A percentile compares a stretch with the other conserved stretches of the same genome.
phyloP scores from a whole-genome alignment of 2,329 filamentous ascomycete genomes.

The Seiridium cupressi region DNA sequence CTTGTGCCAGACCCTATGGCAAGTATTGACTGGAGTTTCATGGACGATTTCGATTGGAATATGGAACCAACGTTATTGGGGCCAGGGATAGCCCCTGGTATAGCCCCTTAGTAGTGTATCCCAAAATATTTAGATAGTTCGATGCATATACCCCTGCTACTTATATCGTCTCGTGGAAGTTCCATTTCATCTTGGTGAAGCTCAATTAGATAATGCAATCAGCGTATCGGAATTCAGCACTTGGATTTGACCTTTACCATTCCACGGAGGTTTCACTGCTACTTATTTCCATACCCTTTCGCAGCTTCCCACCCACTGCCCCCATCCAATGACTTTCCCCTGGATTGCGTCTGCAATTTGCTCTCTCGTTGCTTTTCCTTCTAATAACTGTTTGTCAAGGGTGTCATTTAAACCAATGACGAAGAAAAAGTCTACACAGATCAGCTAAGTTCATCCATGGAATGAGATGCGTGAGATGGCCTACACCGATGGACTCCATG shows the following conservation, averaged over 20 bases:
- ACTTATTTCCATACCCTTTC: slow-evolving; percentile 35
- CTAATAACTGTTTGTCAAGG: slow-evolving; percentile 35
- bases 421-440: slow-evolving; percentile 42
- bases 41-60: slow-evolving; percentile 31
- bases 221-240: no score
- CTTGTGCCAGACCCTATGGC: slow-evolving; percentile 14
- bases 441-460: background rate
- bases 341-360: slow-evolving; percentile 40
- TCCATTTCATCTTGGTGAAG: no score
- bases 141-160: no score
- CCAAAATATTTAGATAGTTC: no score
- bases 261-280: background rate
- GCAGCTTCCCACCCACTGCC: slow-evolving; percentile 42
- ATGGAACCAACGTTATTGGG: slow-evolving; percentile 19
- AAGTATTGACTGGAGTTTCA: slow-evolving; percentile 30
- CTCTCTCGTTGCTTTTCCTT: slow-evolving; percentile 36
- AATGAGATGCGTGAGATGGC: slow-evolving; percentile 7
- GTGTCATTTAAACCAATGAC: slow-evolving; percentile 44
- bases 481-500: slow-evolving; percentile 50
- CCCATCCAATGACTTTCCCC: slow-evolving; percentile 50
- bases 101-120: background rate
- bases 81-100: slow-evolving; percentile 2
- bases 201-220: no score
- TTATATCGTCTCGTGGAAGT: no score
- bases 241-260: background rate